These are phyloP conservation scores for Cordyceps militaris DNA, from an alignment of 2,329 filamentous ascomycete species.

Conservation along the genomic window DNA sequence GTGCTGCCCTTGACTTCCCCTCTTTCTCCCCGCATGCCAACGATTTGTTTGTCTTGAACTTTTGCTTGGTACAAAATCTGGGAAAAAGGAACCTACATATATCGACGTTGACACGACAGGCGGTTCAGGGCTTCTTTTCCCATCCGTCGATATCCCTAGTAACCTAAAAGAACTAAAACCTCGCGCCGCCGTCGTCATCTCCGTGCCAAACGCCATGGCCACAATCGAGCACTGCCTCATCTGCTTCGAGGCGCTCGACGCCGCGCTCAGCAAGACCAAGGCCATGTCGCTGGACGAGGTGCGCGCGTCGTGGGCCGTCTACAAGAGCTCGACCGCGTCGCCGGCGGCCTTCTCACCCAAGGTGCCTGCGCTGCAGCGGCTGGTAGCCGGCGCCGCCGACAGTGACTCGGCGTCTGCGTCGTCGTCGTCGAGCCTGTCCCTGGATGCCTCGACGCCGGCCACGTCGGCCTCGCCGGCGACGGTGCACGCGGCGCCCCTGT, in stretches of 20 bases:
- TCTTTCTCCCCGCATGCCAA: background rate
- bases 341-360: slow-evolving; percentile 22
- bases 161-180: background rate
- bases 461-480: slow-evolving; percentile 33
- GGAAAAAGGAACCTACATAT: slow-evolving; percentile 1
- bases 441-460: slow-evolving; percentile 31
- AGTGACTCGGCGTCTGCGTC: slow-evolving; percentile 27
- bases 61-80: background rate
- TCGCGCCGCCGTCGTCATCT: background rate
- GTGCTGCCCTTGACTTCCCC: background rate
- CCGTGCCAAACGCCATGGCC: slow-evolving; percentile 54
- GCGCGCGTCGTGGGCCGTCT: slow-evolving; percentile 55
- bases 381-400: slow-evolving; percentile 28
- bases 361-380: slow-evolving; percentile 36
- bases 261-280: slow-evolving; percentile 64
- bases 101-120: background rate
- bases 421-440: slow-evolving; percentile 29
- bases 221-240: slow-evolving; percentile 78
- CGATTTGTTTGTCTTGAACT: background rate
- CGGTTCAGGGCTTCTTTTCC: background rate
- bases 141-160: background rate
- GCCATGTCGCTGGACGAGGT: slow-evolving; percentile 62
- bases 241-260: slow-evolving; percentile 82
- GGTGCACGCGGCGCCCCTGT: slow-evolving; percentile 61
- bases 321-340: slow-evolving; percentile 19